These are phyloP conservation scores for Trichosporon sp. DNA, from an alignment of 1,284 basidiomycete species.

Conservation along the genomic window DNA sequence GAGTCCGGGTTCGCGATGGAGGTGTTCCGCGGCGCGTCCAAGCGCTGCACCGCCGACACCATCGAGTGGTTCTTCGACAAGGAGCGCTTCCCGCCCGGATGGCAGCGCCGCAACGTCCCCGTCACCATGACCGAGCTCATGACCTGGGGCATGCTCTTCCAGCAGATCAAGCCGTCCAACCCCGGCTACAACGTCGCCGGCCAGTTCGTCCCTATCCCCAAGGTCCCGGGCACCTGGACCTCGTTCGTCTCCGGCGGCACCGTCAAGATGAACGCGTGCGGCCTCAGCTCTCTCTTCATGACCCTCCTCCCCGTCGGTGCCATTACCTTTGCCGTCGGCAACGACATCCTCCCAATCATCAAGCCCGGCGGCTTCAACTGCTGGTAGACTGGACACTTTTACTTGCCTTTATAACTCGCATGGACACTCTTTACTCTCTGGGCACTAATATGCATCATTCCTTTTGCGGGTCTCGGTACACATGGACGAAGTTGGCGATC, in stretches of 20 bases:
- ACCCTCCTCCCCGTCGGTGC: not conserved
- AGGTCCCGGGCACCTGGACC: not conserved
- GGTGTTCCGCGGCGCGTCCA: slow-evolving; percentile 4
- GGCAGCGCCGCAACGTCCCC: slow-evolving; percentile 5
- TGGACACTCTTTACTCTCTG: not conserved
- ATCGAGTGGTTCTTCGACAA: slow-evolving; percentile 9
- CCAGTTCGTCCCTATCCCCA: not conserved
- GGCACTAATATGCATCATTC: too few species aligned
- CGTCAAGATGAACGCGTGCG: not conserved
- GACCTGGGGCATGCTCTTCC: slow-evolving; percentile 11
- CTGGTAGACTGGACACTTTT: not conserved
- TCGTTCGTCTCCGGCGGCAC: not conserved
- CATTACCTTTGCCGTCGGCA: not conserved
- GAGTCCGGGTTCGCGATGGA: slow-evolving; percentile 12
- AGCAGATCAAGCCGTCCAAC: not conserved
- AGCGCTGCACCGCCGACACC: not conserved
- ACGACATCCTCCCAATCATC: not conserved
- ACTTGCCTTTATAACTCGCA: not conserved
- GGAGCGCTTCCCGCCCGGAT: slow-evolving; percentile 10
- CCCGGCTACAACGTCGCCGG: not conserved
- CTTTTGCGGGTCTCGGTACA: too few species aligned
- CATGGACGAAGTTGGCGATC: too few species aligned
- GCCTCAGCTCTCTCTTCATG: not conserved
- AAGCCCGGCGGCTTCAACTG: not conserved
- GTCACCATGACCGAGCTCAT: slow-evolving; percentile 8